Conservation (phyloP, 495 filamentous ascomycete species). For the Astrothelium macrocarpum region DNA sequence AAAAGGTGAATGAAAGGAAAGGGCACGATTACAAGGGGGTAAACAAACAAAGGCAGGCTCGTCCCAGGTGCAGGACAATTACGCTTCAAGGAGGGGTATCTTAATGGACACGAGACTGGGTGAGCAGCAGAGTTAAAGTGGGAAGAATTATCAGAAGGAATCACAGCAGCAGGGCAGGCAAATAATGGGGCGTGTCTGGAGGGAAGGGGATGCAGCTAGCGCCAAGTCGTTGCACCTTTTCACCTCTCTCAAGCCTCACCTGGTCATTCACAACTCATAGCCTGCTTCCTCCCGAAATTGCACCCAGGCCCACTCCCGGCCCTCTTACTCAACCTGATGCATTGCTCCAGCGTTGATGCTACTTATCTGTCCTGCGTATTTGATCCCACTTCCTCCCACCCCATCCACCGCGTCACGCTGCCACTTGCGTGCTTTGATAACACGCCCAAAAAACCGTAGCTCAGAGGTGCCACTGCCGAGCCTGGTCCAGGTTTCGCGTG, state of each 20-base stretch:
- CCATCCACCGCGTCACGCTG: neutral
- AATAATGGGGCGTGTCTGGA: neutral
- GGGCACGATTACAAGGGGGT: constrained; percentile 13
- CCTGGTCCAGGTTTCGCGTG: neutral
- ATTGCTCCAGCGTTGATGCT: neutral
- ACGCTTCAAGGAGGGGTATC: neutral
- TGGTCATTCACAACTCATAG: neutral
- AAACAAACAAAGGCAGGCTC: constrained; percentile 25
- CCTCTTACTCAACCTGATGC: constrained; percentile 1
- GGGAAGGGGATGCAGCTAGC: neutral
- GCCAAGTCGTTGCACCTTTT: neutral
- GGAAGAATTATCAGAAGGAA: neutral
- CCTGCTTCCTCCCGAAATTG: neutral
- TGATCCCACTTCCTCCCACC: neutral
- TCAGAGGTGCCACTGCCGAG: neutral
- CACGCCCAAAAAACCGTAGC: neutral
- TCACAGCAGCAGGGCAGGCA: neutral
- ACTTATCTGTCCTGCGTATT: too few species aligned
- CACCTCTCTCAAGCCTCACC: neutral
- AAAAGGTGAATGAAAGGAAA: constrained; percentile 7
- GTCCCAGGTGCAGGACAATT: constrained; percentile 7
- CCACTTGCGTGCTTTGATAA: neutral
- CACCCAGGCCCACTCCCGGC: neutral
- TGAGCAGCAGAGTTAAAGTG: neutral
- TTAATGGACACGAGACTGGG: neutral